Percentiles rank a stretch among this genome's conserved stretches.
These are phyloP conservation scores for Jatropha podagrica DNA, from an alignment of 441 rosid species.

Conservation along the genomic window DNA sequence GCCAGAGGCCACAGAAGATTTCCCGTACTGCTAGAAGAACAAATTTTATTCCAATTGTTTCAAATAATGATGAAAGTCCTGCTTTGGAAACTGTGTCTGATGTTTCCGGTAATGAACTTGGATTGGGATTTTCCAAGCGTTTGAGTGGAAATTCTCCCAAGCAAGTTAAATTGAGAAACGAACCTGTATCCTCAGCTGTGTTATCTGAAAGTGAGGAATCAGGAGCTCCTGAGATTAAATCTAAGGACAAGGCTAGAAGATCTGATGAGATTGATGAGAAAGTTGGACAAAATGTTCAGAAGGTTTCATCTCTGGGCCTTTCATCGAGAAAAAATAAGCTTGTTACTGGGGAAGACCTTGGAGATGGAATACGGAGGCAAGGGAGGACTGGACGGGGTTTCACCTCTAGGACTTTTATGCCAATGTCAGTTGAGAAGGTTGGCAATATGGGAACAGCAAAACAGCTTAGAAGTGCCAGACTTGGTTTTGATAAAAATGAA, in stretches of 20 bases:
- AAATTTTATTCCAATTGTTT: slow-evolving; percentile 68
- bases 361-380: slow-evolving; percentile 80
- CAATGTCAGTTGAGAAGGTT: slow-evolving; percentile 62
- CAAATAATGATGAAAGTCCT: slow-evolving; percentile 71
- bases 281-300: slow-evolving; percentile 63
- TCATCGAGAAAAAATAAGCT: slow-evolving; percentile 83
- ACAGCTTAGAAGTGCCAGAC: slow-evolving; percentile 87
- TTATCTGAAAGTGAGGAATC: slow-evolving; percentile 96
- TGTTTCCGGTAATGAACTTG: slow-evolving; percentile 64
- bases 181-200: slow-evolving; percentile 62
- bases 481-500: slow-evolving; percentile 77
- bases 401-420: slow-evolving; percentile 60
- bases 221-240: slow-evolving; percentile 74
- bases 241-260: slow-evolving; percentile 71
- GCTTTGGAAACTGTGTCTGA: slow-evolving; percentile 75
- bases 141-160: slow-evolving; percentile 72
- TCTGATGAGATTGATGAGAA: slow-evolving; percentile 74
- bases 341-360: slow-evolving; percentile 62
- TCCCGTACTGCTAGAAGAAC: slow-evolving; percentile 94
- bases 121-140: slow-evolving; percentile 69
- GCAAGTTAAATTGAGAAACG: slow-evolving; percentile 68
- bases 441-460: slow-evolving; percentile 78
- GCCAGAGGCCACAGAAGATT: slow-evolving; percentile 92
- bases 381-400: slow-evolving; percentile 82
- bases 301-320: slow-evolving; percentile 56